Conservation (phyloP, 2,329 filamentous ascomycete species). For the Diaporthe ampelina region DNA sequence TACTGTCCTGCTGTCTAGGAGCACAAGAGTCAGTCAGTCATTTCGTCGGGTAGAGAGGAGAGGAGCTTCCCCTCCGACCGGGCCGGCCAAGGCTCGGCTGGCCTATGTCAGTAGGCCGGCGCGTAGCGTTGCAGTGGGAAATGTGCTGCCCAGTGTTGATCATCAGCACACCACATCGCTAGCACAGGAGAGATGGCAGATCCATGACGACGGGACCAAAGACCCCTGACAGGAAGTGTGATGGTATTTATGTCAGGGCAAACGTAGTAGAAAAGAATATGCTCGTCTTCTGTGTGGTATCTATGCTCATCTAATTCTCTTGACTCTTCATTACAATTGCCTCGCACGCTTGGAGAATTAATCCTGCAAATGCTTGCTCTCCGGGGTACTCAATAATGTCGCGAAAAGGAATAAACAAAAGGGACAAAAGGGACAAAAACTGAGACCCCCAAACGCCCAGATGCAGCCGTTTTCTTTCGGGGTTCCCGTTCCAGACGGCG, state of each 20-base stretch:
- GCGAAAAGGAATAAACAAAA: not conserved
- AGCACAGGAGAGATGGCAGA: not conserved
- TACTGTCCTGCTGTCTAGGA: not conserved
- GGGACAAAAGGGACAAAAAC: not conserved
- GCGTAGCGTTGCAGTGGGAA: not conserved
- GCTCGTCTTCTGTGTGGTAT: conserved; percentile 20
- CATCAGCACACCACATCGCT: conserved; percentile 10
- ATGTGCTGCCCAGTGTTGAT: not conserved
- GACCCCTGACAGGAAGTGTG: not conserved
- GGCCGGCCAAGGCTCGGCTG: conserved; percentile 14
- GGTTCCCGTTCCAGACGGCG: conserved; percentile 27
- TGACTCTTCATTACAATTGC: conserved; percentile 25
- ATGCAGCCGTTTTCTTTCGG: not conserved
- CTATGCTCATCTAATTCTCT: conserved; percentile 8
- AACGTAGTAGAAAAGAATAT: not conserved
- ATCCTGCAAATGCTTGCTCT: conserved; percentile 1
- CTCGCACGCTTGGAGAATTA: not conserved
- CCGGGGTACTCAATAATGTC: not conserved
- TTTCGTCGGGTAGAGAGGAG: not conserved
- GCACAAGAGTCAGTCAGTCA: not conserved
- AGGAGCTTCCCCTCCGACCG: not conserved
- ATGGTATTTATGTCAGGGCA: not conserved
- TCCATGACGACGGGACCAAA: conserved; percentile 21
- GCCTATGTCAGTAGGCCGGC: not conserved
- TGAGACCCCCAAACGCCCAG: conserved; percentile 10